Conservation (phyloP, 2,329 filamentous ascomycete species). For the Botryosphaeria dothidea region DNA sequence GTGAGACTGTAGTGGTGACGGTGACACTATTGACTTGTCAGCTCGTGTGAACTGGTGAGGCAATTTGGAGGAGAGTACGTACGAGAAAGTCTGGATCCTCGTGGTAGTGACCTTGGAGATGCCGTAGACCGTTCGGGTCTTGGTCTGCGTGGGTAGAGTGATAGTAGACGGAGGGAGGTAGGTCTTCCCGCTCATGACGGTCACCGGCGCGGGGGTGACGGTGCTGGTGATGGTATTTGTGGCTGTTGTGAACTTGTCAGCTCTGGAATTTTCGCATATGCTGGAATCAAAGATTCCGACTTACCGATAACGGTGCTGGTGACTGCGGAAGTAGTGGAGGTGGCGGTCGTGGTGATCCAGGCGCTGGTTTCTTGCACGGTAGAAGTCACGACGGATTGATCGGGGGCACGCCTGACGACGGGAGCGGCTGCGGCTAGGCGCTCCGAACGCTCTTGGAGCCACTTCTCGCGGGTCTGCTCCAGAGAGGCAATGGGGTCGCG, state of each 20-base stretch:
- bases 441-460: slow-evolving; percentile 27
- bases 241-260: slow-evolving; percentile 14
- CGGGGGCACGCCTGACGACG: slow-evolving; percentile 36
- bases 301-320: slow-evolving; percentile 25
- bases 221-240: slow-evolving; percentile 23
- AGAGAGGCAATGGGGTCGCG: slow-evolving; percentile 16
- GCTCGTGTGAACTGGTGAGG: not conserved
- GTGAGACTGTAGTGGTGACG: slow-evolving; percentile 28
- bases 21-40: slow-evolving; percentile 24
- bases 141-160: slow-evolving; percentile 31
- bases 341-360: slow-evolving; percentile 29
- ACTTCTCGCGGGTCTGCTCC: slow-evolving; percentile 21
- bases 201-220: slow-evolving; percentile 27
- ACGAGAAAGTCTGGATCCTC: slow-evolving; percentile 24
- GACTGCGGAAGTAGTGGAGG: slow-evolving; percentile 24
- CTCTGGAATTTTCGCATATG: not conserved
- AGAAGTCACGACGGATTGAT: slow-evolving; percentile 34
- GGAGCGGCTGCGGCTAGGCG: slow-evolving; percentile 24
- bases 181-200: slow-evolving; percentile 26
- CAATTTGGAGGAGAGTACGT: slow-evolving; percentile 12
- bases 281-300: not conserved
- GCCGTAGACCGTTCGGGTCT: slow-evolving; percentile 24
- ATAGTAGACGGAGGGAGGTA: slow-evolving; percentile 25
- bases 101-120: slow-evolving; percentile 26
- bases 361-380: slow-evolving; percentile 33